phyloP scores from a whole-genome alignment of 148 eudicot species.

The Camellia granthamiana region DNA sequence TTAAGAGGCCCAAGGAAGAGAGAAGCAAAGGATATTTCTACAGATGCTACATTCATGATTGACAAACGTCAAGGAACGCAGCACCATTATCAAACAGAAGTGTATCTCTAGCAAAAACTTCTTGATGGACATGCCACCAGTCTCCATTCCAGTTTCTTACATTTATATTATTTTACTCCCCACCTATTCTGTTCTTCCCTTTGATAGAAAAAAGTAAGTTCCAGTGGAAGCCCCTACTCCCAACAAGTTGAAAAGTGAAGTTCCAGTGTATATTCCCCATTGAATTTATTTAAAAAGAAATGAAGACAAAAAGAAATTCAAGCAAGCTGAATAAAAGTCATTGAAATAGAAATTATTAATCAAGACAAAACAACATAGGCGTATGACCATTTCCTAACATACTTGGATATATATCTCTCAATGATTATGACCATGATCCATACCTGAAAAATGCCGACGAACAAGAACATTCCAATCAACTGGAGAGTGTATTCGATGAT shows the following conservation, averaged over 20 bases:
- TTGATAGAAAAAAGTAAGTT: not conserved
- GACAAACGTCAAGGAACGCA: not conserved
- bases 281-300: not conserved
- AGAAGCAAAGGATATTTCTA: not conserved
- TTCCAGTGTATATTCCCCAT: not conserved
- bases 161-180: not conserved
- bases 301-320: not conserved
- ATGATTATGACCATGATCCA: not conserved
- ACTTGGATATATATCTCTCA: not conserved
- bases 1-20: not conserved
- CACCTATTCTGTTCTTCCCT: not conserved
- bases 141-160: not conserved
- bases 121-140: not conserved
- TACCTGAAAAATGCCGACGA: constrained; percentile 93
- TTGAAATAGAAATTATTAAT: not conserved
- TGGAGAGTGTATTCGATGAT: constrained; percentile 94
- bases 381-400: constrained; percentile 4
- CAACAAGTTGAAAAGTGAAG: no score
- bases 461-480: constrained; percentile 84
- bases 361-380: not conserved
- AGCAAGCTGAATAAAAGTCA: not conserved
- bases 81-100: not conserved
- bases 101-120: not conserved
- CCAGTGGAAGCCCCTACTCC: no score
- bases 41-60: not conserved